Base-by-base conservation (phyloP, 2,329 filamentous ascomycete genomes). In the Zymoseptoria tritici region DNA sequence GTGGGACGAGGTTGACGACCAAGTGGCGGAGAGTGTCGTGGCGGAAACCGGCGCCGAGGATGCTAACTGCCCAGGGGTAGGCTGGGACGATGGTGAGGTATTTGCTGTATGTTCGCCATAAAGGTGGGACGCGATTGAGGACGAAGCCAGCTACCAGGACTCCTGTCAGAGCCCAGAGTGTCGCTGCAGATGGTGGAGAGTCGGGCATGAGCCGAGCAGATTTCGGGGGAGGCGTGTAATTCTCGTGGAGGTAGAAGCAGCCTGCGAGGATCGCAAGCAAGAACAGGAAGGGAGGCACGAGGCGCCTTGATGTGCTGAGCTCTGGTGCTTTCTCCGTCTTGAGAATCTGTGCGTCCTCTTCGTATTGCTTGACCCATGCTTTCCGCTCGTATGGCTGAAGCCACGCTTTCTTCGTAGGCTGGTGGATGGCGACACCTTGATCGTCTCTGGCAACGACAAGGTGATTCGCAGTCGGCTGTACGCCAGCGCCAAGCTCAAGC, bases 31-130 rank as follows among this genome's bases (percentile, higher is more conserved):
- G 64, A 2, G 73, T 75, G 57, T 88, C 83, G 75, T 94, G 90
- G 20, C 85, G 88, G 76, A 91, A 89, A 55, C 83, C 76, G 65
- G 84, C 83, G 36, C 84, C 83, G 26, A 93, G 68, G 62, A 89
- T 73, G 63, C 82, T 81, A 20, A 84, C 60, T 3, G 87, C 81
- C 62, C 81, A 81, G 8, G 89, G 87, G 56, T 85, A 85, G 6
- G 84, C 87, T 6, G 87, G 80, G 8, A 85, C 77, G 42, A 86
- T 72, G 49, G 88, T 77, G 74, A 90, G 85, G 76, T 87, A 87
- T 63, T 79, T 83, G 74, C 90, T 92, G 65, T 91, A 74, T 16
- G 84, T 56, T 11, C 76, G 74, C 86, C 87, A 93, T 29, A 85
- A 67, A 1, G 84, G 83, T 53, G 88, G 87, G 9, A 85, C 65